Base-by-base conservation (phyloP, 768 basidiomycete species). In the Daedaleopsis sinensis region DNA sequence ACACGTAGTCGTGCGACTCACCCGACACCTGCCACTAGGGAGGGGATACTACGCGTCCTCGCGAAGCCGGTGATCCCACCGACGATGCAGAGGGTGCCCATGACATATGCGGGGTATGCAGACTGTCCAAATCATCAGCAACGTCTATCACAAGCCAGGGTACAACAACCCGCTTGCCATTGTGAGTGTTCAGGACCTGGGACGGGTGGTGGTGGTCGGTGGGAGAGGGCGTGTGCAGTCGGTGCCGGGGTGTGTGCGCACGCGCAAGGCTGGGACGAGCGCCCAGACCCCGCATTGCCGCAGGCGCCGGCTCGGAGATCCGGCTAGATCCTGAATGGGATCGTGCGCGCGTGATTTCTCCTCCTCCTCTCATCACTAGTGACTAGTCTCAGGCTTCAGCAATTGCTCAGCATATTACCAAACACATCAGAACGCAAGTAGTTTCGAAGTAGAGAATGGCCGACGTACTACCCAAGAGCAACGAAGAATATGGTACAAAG, bases 11-110 rank as follows among this genome's bases (percentile, higher is more conserved):
- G 19, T 37, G 12, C 8, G 47, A 24, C 6, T 46, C 67, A 93
- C 91, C 88, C 80, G 47, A 92, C 82, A 42, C 93, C 93, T 59
- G 93, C 93, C 19, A 94, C 84, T 44, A 94, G 72, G 13, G 93
- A 94, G 7, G 93, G 93, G 35, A 94, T 78, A 36, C 91, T 94
- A 23, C 87, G 83, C 61, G 87, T 90, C 66, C 84, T 80, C 8
- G 78, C 84, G 63, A 84, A 92, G 35, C 90, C 93, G 46, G 87
- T 85, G 44, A 90, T 59, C 23, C 93, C 93, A 13, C 93, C 93
- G 44, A 89, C 79, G 65, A 92, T 77, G 72, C 91, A 93, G 63
- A 94, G 77, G 57, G 76, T 81, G 59, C 91, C 90, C 82, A 93
- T 91, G 46, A 84, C 75, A 74, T 86, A 89, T 52, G 91, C 89